A percentile compares a stretch with the other conserved stretches of the same genome.
Evolutionary conservation across 2,329 filamentous ascomycete genomes (phyloP).

Genomic region (Xylaria sp.): DNA sequence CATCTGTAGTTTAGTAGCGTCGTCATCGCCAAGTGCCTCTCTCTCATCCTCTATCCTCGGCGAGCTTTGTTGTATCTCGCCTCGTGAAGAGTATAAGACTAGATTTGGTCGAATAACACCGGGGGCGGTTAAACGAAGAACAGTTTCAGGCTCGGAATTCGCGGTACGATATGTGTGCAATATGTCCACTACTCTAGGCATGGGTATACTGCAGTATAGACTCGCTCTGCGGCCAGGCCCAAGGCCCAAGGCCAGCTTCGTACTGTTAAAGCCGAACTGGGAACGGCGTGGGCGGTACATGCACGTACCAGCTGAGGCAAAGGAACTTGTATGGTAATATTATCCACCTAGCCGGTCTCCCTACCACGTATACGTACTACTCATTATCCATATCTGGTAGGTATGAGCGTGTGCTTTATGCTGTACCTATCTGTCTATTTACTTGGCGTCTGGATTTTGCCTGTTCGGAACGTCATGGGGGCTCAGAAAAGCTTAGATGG

Average conservation of each 20-base stretch:
- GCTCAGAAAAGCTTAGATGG: not conserved
- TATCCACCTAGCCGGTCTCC: not conserved
- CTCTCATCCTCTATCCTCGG: not conserved
- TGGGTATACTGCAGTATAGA: not conserved
- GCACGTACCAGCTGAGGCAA: conserved; percentile 8
- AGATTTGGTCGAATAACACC: not conserved
- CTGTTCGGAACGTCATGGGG: not conserved
- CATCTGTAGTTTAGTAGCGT: conserved; percentile 18
- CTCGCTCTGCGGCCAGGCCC: conserved; percentile 2
- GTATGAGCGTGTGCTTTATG: not conserved
- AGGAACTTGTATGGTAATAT: not conserved
- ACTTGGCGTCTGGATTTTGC: not conserved
- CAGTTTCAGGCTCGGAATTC: not conserved
- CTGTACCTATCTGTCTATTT: not conserved
- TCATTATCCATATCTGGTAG: not conserved
- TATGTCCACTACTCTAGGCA: not conserved
- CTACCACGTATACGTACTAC: not conserved
- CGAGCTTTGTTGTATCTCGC: not conserved
- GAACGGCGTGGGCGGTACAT: conserved; percentile 13
- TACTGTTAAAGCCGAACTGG: conserved; percentile 7
- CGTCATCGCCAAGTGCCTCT: not conserved
- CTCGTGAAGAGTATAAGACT: not conserved
- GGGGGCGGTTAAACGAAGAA: not conserved
- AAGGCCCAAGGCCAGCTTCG: not conserved
- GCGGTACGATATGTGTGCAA: conserved; percentile 3